Evolutionary conservation across 2,329 filamentous ascomycete genomes (phyloP).

Genomic region (Talaromyces funiculosus): DNA sequence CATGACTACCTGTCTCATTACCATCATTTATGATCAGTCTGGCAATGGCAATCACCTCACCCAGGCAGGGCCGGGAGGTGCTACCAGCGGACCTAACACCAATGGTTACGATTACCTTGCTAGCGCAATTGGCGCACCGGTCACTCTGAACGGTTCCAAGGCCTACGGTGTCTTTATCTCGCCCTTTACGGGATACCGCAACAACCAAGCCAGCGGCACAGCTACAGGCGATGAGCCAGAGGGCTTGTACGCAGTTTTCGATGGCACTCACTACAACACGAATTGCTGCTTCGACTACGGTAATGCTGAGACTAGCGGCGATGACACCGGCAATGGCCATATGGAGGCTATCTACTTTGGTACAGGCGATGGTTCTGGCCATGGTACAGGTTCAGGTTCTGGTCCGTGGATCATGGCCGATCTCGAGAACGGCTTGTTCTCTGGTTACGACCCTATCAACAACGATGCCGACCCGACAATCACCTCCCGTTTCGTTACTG

Average conservation of each 20-base stretch:
- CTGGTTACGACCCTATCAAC: slow-evolving; percentile 10
- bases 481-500: slow-evolving; percentile 9
- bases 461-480: slow-evolving; percentile 9
- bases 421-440: slow-evolving; percentile 12
- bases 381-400: slow-evolving; percentile 7
- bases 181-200: slow-evolving; percentile 9
- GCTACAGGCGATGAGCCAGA: slow-evolving; percentile 8
- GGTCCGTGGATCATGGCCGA: slow-evolving; percentile 14
- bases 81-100: slow-evolving; percentile 1
- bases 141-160: slow-evolving; percentile 9
- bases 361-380: slow-evolving; percentile 10
- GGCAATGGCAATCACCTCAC: slow-evolving; percentile 9
- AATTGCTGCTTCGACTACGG: slow-evolving; percentile 10
- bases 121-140: slow-evolving; percentile 6
- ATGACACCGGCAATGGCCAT: slow-evolving; percentile 11
- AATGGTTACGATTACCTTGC: slow-evolving; percentile 12
- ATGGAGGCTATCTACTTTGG: slow-evolving; percentile 14
- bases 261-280: slow-evolving; percentile 11
- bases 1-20: slow-evolving; percentile 8
- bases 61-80: slow-evolving; percentile 9
- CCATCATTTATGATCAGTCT: slow-evolving; percentile 10
- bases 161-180: slow-evolving; percentile 12
- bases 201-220: not conserved
- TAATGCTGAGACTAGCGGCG: slow-evolving; percentile 4
- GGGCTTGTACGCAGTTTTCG: slow-evolving; percentile 11